Conservation (phyloP, 2,329 filamentous ascomycete species). For the Fusarium piperis region DNA sequence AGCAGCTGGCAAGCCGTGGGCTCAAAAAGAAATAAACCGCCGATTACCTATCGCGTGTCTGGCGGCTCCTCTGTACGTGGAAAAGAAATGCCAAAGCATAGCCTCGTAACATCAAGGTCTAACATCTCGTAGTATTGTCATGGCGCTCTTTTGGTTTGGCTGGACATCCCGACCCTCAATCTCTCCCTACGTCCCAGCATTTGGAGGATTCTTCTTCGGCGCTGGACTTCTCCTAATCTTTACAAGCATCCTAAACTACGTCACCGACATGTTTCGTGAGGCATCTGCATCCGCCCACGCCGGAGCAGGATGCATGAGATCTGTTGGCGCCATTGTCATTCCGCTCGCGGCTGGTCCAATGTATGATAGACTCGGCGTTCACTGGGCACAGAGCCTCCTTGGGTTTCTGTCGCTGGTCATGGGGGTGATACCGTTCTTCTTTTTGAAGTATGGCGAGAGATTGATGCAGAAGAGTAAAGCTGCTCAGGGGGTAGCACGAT, state of each 20-base stretch:
- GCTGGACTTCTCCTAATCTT: conserved; percentile 47
- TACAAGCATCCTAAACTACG: conserved; percentile 49
- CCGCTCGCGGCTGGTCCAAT: conserved; percentile 46
- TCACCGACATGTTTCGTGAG: conserved; percentile 47
- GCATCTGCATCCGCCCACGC: conserved; percentile 48
- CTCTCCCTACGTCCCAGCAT: conserved; percentile 49
- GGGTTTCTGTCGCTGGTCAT: conserved; percentile 45
- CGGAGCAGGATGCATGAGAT: conserved; percentile 46
- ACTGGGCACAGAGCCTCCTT: conserved; percentile 49
- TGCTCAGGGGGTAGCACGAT: conserved; percentile 7
- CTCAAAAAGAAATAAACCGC: conserved; percentile 46
- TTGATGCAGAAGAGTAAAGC: conserved; percentile 42
- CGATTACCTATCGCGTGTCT: conserved; percentile 60
- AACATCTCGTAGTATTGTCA: conserved; percentile 56
- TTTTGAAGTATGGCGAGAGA: conserved; percentile 45
- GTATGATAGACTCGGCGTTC: conserved; percentile 46
- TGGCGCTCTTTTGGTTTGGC: conserved; percentile 68
- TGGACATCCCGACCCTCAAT: conserved; percentile 60
- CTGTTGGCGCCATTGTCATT: conserved; percentile 45
- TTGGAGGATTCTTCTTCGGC: conserved; percentile 57
- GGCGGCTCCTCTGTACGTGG: conserved; percentile 67
- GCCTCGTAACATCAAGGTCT: conserved; percentile 16
- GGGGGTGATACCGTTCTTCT: conserved; percentile 46
- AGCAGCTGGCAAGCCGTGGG: conserved; percentile 41
- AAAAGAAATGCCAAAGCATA: conserved; percentile 27